Conservation (phyloP, 352 stramenopile species). For the Phytophthora podocarpi region DNA sequence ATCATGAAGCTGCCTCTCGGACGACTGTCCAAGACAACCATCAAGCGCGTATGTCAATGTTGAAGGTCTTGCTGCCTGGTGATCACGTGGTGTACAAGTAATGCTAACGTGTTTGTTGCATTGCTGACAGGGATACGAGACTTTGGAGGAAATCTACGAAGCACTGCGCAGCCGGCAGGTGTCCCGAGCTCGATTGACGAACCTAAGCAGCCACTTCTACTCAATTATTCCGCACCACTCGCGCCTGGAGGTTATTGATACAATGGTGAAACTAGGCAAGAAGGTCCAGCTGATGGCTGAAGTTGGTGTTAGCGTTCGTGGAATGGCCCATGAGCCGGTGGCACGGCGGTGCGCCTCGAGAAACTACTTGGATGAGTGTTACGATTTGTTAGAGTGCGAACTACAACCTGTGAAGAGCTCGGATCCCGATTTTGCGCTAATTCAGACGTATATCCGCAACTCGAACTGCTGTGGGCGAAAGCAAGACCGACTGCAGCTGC, state of each 20-base stretch:
- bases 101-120: constrained; percentile 5
- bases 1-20: constrained; percentile 58
- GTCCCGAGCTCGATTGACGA: constrained; percentile 40
- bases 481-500: constrained; percentile 54
- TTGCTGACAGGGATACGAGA: constrained; percentile 56
- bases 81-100: background rate
- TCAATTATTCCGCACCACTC: constrained; percentile 67
- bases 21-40: constrained; percentile 59
- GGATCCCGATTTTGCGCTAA: constrained; percentile 56
- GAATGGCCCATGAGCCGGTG: constrained; percentile 46
- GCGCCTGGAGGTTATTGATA: constrained; percentile 60
- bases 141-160: constrained; percentile 64
- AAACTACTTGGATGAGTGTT: constrained; percentile 73
- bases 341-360: constrained; percentile 42
- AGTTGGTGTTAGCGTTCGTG: constrained; percentile 48
- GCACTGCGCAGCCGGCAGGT: constrained; percentile 49
- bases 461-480: constrained; percentile 72
- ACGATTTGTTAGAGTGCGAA: constrained; percentile 54
- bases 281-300: constrained; percentile 65
- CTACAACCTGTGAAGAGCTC: constrained; percentile 49
- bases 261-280: constrained; percentile 68
- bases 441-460: constrained; percentile 74
- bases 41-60: constrained; percentile 52
- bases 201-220: constrained; percentile 73
- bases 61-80: background rate